Evolutionary conservation across 495 filamentous ascomycete genomes (phyloP), one percentile per base, ranked within the genome.

Genomic region (Coniosporium apollinis): DNA sequence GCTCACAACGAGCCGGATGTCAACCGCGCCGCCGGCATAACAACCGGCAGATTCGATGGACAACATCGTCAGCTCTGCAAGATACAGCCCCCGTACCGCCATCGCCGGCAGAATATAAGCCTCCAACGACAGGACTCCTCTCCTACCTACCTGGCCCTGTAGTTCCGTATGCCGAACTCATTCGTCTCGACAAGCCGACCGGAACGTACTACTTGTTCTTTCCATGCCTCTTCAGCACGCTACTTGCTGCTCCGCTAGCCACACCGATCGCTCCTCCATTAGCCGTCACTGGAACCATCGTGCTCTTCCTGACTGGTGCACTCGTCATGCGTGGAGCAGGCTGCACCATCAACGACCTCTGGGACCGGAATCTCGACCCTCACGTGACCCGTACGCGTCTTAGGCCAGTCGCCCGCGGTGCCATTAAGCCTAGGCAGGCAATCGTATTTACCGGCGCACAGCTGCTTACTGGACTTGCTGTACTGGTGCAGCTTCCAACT

Each of bases 251-350:
- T 20, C 77, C 67, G 6, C 66, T 74, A 41, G 64, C 64, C 30
- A 48, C 53, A 1, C 72, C 83, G 3, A 60, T 74, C 19, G 61
- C 79, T 2, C 42, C 69, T 0, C 68, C 75, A 0, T 41, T 61
- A 17, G 50, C 69, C 6, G 66, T 81, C 11, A 8, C 79, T 20
- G 56, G 64, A 30, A 91, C 81, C 1, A 66, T 66, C 2, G 57
- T 72, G 2, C 73, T 94, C 36, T 97, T 97, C 64, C 75, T 89
- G 51, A 59, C 69, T 6, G 89, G 89, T 26, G 86, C 89, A 2
- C 50, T 94, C 39, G 76, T 94, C 48, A 96, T 97, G 89, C 82
- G 89, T 34, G 85, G 89, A 19, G 89, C 89, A n/a, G 89, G 89
- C 11, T 97, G 89, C 58, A 78, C 89, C 21, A 89, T 97, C 61